phyloP scores from a whole-genome alignment of 2,329 filamentous ascomycete genomes.

The Neofusicoccum kwambonambiense region DNA sequence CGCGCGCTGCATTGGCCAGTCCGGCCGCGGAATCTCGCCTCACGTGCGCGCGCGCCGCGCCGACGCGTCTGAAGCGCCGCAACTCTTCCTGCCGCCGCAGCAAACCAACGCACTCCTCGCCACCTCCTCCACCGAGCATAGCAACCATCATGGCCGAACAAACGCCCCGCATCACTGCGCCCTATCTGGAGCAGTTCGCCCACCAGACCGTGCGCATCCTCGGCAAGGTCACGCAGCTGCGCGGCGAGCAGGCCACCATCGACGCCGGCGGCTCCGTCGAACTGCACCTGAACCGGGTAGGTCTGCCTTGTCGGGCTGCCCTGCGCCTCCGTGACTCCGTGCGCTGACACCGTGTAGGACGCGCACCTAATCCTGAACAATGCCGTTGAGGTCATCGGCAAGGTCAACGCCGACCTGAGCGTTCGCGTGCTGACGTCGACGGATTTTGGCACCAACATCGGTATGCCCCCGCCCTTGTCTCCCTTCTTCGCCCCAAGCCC shows the following conservation, averaged over 20 bases:
- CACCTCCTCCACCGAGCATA: neutral
- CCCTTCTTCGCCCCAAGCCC: too few species aligned
- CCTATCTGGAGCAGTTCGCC: constrained; percentile 73
- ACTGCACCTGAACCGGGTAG: constrained; percentile 69
- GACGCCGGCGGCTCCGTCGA: constrained; percentile 77
- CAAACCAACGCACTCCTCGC: neutral
- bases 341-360: constrained; percentile 52
- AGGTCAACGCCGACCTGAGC: constrained; percentile 71
- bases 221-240: constrained; percentile 79
- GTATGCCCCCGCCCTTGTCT: constrained; percentile 50
- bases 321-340: neutral
- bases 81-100: neutral
- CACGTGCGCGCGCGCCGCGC: constrained; percentile 5
- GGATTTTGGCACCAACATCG: constrained; percentile 67
- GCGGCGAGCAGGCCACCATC: constrained; percentile 75
- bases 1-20: neutral
- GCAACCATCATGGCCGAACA: constrained; percentile 61
- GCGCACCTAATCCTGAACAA: constrained; percentile 68
- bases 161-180: constrained; percentile 79
- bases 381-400: constrained; percentile 74
- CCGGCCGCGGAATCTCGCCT: neutral
- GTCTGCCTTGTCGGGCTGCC: constrained; percentile 25
- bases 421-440: constrained; percentile 68
- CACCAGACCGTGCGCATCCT: constrained; percentile 76
- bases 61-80: neutral